Evolutionary conservation across 441 rosid species (phyloP).

Genomic region (Viola pubescens): DNA sequence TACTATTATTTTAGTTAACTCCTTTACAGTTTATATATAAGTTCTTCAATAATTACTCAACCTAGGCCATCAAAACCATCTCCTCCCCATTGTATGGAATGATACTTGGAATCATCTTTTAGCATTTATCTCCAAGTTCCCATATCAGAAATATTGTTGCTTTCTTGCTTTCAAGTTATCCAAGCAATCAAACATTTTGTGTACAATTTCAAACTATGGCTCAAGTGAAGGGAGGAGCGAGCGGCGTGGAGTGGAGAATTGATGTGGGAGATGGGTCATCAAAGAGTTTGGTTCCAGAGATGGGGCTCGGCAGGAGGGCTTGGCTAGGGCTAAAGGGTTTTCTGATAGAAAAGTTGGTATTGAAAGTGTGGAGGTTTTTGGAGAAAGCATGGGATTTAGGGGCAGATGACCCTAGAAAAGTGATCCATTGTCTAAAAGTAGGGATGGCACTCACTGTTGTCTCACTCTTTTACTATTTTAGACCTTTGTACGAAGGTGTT

Average conservation of each 20-base stretch:
- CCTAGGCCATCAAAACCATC: constrained; percentile 4
- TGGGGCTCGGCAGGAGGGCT: constrained; percentile 13
- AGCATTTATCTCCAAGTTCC: background rate
- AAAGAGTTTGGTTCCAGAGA: constrained; percentile 28
- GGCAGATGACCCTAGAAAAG: constrained; percentile 58
- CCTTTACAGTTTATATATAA: constrained; percentile 14
- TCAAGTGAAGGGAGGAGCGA: constrained; percentile 16
- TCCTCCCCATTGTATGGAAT: constrained; percentile 17
- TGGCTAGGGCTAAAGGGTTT: constrained; percentile 22
- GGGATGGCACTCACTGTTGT: constrained; percentile 59
- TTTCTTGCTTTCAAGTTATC: too few species aligned
- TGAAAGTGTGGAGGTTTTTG: constrained; percentile 25
- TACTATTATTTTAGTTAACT: background rate
- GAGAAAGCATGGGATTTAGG: constrained; percentile 37
- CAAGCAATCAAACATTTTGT: too few species aligned
- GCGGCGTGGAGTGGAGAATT: constrained; percentile 39
- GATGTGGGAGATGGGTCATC: constrained; percentile 39
- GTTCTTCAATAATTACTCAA: background rate
- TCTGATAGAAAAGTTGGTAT: constrained; percentile 7
- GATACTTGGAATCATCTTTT: too few species aligned
- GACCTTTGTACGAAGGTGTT: constrained; percentile 55
- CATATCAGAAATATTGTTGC: background rate
- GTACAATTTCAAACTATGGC: constrained; percentile 18
- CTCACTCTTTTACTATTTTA: constrained; percentile 50
- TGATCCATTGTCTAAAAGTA: constrained; percentile 62